Conservation (phyloP, 2,329 filamentous ascomycete genomes). For the Aspergillus sp. region DNA sequence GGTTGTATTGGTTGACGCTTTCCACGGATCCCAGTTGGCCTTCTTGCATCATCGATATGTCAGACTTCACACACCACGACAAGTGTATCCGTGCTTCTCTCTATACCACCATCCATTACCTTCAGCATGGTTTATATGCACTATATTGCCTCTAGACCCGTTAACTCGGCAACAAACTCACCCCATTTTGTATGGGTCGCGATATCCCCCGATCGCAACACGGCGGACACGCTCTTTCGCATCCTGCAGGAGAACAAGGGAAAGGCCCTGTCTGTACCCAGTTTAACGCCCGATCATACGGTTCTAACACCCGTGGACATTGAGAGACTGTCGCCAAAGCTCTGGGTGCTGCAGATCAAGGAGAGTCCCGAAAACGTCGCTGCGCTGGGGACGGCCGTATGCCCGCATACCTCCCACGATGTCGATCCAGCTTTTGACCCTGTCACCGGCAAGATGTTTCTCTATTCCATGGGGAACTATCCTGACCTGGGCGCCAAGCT, state of each 20-base stretch:
- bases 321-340: slow-evolving; percentile 1
- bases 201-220: slow-evolving; percentile 6
- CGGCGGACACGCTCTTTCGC: slow-evolving; percentile 1
- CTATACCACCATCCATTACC: neutral
- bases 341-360: neutral
- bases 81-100: neutral
- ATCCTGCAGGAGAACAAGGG: slow-evolving; percentile 1
- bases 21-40: neutral
- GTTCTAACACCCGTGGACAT: neutral
- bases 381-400: neutral
- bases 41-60: neutral
- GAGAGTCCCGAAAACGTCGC: neutral
- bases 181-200: neutral
- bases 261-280: neutral
- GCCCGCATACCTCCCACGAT: neutral
- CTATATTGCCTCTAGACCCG: neutral
- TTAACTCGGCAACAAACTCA: neutral
- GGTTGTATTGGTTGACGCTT: neutral
- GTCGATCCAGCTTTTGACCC: neutral
- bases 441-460: neutral
- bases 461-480: neutral
- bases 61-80: neutral
- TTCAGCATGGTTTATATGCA: slow-evolving; percentile 5
- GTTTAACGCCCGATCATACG: neutral
- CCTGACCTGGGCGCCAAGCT: neutral